Percentiles rank a stretch among this genome's conserved stretches.
These are phyloP conservation scores for Aureobasidium sp. DNA, from an alignment of 2,329 filamentous ascomycete species.

Conservation along the genomic window DNA sequence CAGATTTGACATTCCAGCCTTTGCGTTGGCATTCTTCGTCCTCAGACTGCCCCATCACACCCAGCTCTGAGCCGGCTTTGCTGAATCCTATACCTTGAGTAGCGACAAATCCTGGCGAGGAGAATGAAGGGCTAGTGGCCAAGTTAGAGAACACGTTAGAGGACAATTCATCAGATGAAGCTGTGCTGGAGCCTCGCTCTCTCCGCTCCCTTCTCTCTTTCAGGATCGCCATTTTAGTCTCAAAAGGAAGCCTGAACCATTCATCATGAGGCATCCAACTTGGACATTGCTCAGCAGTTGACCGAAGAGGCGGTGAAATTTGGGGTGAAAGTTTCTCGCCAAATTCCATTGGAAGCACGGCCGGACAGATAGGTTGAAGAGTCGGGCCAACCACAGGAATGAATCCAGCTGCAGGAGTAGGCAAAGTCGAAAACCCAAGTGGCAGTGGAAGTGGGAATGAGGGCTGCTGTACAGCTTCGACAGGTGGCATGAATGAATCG, in stretches of 20 bases:
- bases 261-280: not conserved
- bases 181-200: conserved; percentile 5
- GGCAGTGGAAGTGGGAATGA: not conserved
- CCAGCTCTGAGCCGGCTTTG: conserved; percentile 1
- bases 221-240: not conserved
- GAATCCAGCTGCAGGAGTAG: not conserved
- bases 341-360: not conserved
- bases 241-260: not conserved
- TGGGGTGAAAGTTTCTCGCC: not conserved
- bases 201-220: not conserved
- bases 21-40: not conserved
- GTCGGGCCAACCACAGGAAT: not conserved
- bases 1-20: conserved; percentile 19
- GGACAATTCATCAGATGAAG: not conserved
- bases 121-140: not conserved
- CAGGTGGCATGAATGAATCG: not conserved
- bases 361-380: not conserved
- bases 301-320: not conserved
- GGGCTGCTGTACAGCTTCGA: not conserved
- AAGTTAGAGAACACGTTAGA: not conserved
- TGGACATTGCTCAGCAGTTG: not conserved
- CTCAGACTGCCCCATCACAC: not conserved
- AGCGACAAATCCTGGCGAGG: not conserved
- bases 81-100: not conserved
- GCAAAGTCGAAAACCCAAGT: not conserved